Percentiles rank a stretch among this genome's conserved stretches.
Conservation (phyloP, 2,329 filamentous ascomycete species). For the Nakataea oryzae region DNA sequence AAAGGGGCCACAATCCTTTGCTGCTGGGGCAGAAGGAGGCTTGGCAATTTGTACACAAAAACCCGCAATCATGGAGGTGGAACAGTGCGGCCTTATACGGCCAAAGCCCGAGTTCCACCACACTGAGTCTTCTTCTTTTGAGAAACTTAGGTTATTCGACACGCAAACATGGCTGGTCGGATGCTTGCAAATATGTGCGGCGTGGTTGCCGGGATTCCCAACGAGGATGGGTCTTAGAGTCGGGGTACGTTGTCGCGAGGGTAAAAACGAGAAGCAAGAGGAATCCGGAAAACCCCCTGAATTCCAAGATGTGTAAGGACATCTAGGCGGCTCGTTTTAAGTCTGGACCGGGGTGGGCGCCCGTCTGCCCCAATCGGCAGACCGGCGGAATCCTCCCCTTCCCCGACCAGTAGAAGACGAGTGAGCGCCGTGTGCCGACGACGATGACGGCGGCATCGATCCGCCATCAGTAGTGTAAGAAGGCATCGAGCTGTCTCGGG, state of each 20-base stretch:
- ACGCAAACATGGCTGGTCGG: background rate
- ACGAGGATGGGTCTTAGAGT: background rate
- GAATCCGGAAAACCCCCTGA: background rate
- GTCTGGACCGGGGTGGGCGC: constrained; percentile 2
- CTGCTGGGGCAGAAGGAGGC: background rate
- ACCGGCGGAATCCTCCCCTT: constrained; percentile 1
- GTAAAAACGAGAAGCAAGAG: background rate
- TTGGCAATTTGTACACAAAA: background rate
- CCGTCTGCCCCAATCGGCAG: constrained; percentile 2
- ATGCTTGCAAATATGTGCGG: background rate
- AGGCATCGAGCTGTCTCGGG: background rate
- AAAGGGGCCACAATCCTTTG: background rate
- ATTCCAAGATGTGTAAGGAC: background rate
- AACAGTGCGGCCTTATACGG: background rate
- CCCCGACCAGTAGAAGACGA: background rate
- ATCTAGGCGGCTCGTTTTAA: background rate
- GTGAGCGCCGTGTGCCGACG: background rate
- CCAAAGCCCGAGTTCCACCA: background rate
- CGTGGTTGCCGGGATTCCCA: background rate
- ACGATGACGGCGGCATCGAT: background rate
- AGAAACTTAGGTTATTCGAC: background rate
- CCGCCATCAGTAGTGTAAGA: background rate
- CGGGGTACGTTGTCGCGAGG: background rate
- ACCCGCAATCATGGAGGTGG: background rate
- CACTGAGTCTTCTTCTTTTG: background rate